These are phyloP conservation scores for Xylaria scruposa DNA, from an alignment of 495 filamentous ascomycete species.

Conservation along the genomic window DNA sequence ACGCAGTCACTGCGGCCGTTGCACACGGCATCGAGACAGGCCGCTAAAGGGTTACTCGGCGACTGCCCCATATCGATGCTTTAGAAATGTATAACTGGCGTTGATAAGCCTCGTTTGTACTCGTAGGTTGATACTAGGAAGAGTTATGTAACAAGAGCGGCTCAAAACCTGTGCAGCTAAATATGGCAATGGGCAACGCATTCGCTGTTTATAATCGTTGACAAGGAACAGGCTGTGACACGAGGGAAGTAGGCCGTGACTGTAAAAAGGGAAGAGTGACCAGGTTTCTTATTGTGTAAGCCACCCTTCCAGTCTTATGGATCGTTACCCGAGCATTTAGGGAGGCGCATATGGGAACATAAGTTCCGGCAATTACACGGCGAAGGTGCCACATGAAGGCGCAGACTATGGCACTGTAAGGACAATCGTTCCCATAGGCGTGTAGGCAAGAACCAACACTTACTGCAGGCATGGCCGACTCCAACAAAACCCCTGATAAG, in stretches of 20 bases:
- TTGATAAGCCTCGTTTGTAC: slow-evolving; percentile 4
- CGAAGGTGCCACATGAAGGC: not conserved
- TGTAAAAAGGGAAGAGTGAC: not conserved
- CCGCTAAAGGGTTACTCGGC: slow-evolving; percentile 40
- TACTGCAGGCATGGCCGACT: not conserved
- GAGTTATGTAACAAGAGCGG: not conserved
- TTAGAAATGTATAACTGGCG: not conserved
- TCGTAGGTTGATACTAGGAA: slow-evolving; percentile 18
- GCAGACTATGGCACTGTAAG: not conserved
- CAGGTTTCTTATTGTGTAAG: not conserved
- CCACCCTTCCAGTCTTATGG: not conserved
- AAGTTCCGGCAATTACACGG: not conserved
- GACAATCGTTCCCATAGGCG: not conserved
- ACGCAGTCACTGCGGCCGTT: slow-evolving; percentile 50
- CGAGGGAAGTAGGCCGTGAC: not conserved
- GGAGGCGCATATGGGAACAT: not conserved
- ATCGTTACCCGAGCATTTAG: not conserved
- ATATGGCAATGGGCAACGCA: not conserved
- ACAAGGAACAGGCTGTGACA: not conserved
- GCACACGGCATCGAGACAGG: slow-evolving; percentile 50
- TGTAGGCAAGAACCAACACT: not conserved
- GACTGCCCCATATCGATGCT: slow-evolving; percentile 36
- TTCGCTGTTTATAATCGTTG: not conserved
- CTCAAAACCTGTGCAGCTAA: slow-evolving; percentile 8
- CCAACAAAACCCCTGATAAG: slow-evolving; percentile 5